These are phyloP conservation scores for Isabelozyma heimii DNA, from an alignment of 805 yeast genomes.

Conservation along the genomic window DNA sequence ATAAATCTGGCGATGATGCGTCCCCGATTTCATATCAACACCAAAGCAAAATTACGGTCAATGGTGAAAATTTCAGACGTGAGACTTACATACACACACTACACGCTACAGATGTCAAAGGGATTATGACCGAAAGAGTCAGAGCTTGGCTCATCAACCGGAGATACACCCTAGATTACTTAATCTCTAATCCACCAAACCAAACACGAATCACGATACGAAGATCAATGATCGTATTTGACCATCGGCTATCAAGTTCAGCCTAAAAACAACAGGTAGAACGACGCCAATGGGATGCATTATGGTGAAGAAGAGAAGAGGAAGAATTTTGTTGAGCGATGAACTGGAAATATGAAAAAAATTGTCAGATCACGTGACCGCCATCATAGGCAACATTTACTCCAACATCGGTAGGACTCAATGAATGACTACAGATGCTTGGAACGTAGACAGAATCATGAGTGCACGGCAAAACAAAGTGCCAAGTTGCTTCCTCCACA, in stretches of 20 bases:
- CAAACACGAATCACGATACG: neutral
- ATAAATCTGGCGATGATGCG: neutral
- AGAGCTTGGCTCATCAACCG: constrained; percentile 44
- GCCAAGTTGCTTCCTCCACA: too few species aligned
- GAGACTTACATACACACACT: neutral
- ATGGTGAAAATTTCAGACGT: neutral
- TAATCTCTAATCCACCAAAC: neutral
- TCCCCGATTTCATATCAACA: too few species aligned
- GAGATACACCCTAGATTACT: constrained; percentile 50
- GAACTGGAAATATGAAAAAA: neutral
- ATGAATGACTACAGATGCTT: too few species aligned
- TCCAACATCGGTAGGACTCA: too few species aligned
- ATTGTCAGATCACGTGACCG: neutral
- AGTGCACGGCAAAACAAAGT: too few species aligned
- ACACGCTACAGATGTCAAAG: constrained; percentile 28
- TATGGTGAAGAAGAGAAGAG: neutral
- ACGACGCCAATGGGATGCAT: neutral
- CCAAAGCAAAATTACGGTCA: neutral
- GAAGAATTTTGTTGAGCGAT: neutral
- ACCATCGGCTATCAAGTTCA: neutral
- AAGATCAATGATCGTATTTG: neutral
- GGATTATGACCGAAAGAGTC: constrained; percentile 54
- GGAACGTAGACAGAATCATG: too few species aligned
- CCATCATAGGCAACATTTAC: too few species aligned
- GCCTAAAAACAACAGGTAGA: neutral